Percentiles rank a stretch among this genome's conserved stretches.
phyloP scores from a whole-genome alignment of 1,284 basidiomycete species.

The Puccinia triticina region DNA sequence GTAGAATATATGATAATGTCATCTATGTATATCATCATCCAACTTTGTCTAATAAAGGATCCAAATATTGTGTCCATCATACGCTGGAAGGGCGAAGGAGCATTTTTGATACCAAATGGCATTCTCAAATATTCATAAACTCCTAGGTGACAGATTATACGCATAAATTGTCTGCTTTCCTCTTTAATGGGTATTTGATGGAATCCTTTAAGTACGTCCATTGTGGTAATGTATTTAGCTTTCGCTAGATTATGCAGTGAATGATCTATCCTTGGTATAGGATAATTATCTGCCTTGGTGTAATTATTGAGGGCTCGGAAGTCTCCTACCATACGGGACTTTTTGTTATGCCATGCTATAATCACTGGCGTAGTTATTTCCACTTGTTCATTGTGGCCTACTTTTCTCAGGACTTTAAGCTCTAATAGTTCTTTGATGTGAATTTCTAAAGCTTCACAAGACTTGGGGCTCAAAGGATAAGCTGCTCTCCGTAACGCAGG shows the following conservation, averaged over 20 bases:
- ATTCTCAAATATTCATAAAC: background rate
- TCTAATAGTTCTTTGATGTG: slow-evolving; percentile 16
- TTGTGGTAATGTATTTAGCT: slow-evolving; percentile 18
- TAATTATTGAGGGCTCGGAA: slow-evolving; percentile 18
- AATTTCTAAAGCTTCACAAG: background rate
- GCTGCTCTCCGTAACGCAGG: background rate
- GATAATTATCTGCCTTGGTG: background rate
- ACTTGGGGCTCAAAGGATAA: slow-evolving; percentile 19
- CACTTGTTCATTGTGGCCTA: slow-evolving; percentile 24
- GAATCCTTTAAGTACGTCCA: slow-evolving; percentile 24
- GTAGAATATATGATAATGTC: no score
- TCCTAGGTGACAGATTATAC: background rate
- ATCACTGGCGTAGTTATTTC: slow-evolving; percentile 17
- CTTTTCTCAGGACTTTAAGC: background rate
- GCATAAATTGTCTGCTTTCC: background rate
- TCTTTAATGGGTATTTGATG: background rate
- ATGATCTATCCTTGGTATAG: slow-evolving; percentile 22
- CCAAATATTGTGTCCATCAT: no score
- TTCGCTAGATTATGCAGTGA: background rate
- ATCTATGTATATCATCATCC: no score
- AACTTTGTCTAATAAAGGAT: no score
- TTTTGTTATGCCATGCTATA: slow-evolving; percentile 4
- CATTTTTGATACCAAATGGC: slow-evolving; percentile 19
- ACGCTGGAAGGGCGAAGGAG: background rate
- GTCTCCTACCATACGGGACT: slow-evolving; percentile 16